Percentiles rank a stretch among this genome's conserved stretches.
These are phyloP conservation scores for Microbotryomycetes sp. DNA, from an alignment of 1,284 basidiomycete species.

Conservation along the genomic window DNA sequence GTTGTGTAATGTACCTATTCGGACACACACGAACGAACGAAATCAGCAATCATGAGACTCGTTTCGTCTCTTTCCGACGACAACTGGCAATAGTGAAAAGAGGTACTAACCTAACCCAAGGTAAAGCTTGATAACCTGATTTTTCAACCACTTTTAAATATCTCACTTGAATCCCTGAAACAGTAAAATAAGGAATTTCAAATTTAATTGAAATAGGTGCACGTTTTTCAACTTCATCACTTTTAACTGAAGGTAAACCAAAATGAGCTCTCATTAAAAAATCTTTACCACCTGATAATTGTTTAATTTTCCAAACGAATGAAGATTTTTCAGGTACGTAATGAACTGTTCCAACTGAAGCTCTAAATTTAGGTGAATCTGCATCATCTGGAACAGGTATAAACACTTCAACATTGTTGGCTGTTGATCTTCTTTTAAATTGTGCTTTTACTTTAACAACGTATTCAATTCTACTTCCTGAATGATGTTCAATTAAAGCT, in stretches of 20 bases:
- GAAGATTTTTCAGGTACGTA: conserved; percentile 94
- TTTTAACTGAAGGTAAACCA: conserved; percentile 80
- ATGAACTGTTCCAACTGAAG: conserved; percentile 82
- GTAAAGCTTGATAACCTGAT: conserved; percentile 61
- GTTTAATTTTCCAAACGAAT: conserved; percentile 98
- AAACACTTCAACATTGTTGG: conserved; percentile 97
- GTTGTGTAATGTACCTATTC: conserved; percentile 83
- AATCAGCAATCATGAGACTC: conserved; percentile 34
- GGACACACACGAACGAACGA: too few relatives aligned
- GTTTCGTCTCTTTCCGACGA: conserved; percentile 14
- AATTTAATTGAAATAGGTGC: conserved; percentile 95
- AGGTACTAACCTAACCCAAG: conserved; percentile 61
- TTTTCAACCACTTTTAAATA: conserved; percentile 98
- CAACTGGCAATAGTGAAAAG: conserved; percentile 19
- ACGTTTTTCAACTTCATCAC: conserved; percentile 77
- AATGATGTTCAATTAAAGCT: conserved; percentile 89
- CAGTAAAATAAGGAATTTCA: conserved; percentile 66
- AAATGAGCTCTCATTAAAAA: conserved; percentile 96
- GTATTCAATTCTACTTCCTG: conserved; percentile 89
- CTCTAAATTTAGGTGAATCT: conserved; percentile 92
- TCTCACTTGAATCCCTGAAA: conserved; percentile 89
- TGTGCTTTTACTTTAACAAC: conserved; percentile 94
- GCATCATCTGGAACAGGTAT: conserved; percentile 98
- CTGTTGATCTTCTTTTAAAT: conserved; percentile 92
- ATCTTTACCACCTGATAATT: conserved; percentile 83